These are phyloP conservation scores for Fusarium sp. DNA, from an alignment of 2,329 filamentous ascomycete species.

Conservation along the genomic window DNA sequence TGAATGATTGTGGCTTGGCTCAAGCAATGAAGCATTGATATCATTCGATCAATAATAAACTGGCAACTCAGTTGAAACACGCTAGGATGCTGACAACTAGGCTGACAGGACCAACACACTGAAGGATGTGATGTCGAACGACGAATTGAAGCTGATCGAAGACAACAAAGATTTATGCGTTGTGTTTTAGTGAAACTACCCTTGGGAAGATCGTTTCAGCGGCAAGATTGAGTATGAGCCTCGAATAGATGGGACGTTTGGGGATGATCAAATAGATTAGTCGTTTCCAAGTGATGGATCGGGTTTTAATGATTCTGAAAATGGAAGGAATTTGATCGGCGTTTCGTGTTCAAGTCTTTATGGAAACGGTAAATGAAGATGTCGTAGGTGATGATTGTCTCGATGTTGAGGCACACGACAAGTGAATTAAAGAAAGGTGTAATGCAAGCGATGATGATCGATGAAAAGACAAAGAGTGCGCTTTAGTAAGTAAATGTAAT, in stretches of 20 bases:
- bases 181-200: conserved; percentile 27
- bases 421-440: conserved; percentile 5
- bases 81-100: conserved; percentile 38
- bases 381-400: conserved; percentile 14
- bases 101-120: conserved; percentile 29
- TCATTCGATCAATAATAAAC: conserved; percentile 39
- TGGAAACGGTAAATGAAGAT: conserved; percentile 21
- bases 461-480: not conserved
- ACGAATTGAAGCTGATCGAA: conserved; percentile 1
- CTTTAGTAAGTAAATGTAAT: conserved; percentile 1
- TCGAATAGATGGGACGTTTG: conserved; percentile 2
- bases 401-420: conserved; percentile 14
- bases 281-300: conserved; percentile 2
- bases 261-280: conserved; percentile 12
- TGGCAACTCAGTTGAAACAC: conserved; percentile 43
- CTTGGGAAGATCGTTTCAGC: conserved; percentile 24
- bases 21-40: conserved; percentile 29
- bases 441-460: not conserved
- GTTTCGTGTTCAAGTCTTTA: conserved; percentile 11
- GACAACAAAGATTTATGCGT: conserved; percentile 19
- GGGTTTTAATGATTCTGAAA: not conserved
- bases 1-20: conserved; percentile 11
- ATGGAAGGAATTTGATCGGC: conserved; percentile 28
- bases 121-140: conserved; percentile 15
- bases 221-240: not conserved